A percentile compares a stretch with the other conserved stretches of the same genome.
Evolutionary conservation across 2,329 filamentous ascomycete genomes (phyloP).

Genomic region (Trichoderma oligosporum): DNA sequence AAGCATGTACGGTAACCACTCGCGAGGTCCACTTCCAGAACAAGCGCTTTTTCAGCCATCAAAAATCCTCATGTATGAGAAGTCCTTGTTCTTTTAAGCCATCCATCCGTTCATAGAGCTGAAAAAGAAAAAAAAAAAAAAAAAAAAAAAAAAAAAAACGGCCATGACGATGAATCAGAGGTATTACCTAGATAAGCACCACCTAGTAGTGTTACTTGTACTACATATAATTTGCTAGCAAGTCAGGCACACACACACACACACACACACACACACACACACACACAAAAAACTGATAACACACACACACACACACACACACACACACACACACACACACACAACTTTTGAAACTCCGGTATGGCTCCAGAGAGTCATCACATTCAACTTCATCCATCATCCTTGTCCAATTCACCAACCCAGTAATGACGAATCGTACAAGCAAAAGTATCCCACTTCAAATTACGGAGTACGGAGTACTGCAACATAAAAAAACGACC

Average conservation of each 20-base stretch:
- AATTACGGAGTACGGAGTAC: too few species aligned
- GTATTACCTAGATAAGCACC: too few species aligned
- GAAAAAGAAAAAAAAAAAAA: not conserved
- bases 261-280: not conserved
- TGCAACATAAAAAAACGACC: not conserved
- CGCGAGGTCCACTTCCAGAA: too few species aligned
- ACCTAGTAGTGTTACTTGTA: not conserved
- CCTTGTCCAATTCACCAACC: not conserved
- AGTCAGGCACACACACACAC: not conserved
- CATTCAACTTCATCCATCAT: conserved; percentile 6
- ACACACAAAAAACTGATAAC: not conserved
- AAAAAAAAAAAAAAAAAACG: not conserved
- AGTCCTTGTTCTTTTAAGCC: too few species aligned
- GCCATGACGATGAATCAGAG: too few species aligned
- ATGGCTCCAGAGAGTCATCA: not conserved
- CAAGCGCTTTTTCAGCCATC: too few species aligned
- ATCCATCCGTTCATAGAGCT: too few species aligned
- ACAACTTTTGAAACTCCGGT: not conserved
- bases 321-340: not conserved
- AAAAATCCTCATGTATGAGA: too few species aligned
- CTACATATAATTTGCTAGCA: not conserved
- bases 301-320: not conserved
- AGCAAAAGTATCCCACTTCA: conserved; percentile 8
- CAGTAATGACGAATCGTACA: not conserved
- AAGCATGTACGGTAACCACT: too few species aligned